Evolutionary conservation across 2,329 filamentous ascomycete genomes (phyloP).

Genomic region (Apiospora sp.): DNA sequence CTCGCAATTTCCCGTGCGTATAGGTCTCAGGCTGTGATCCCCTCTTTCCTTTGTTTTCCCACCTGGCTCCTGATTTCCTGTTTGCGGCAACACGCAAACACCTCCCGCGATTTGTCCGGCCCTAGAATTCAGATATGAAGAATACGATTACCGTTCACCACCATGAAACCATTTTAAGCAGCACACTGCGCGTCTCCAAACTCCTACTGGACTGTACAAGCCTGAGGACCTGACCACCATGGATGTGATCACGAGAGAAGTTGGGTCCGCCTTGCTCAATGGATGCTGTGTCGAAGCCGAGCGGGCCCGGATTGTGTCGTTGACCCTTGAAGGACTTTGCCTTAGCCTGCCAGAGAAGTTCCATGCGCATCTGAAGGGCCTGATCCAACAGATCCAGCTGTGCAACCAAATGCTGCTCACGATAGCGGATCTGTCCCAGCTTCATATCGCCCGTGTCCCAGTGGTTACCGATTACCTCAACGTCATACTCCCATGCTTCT

Average conservation of each 20-base stretch:
- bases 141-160: conserved; percentile 26
- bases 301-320: conserved; percentile 56
- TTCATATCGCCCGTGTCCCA: conserved; percentile 58
- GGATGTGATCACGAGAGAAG: conserved; percentile 18
- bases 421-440: conserved; percentile 61
- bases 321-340: conserved; percentile 58
- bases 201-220: conserved; percentile 24
- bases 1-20: conserved; percentile 4
- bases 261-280: conserved; percentile 50
- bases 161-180: conserved; percentile 33
- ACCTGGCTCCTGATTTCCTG: background rate
- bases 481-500: conserved; percentile 63
- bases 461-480: conserved; percentile 63
- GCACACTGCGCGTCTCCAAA: background rate
- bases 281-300: conserved; percentile 65
- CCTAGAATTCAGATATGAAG: conserved; percentile 23
- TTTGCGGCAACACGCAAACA: conserved; percentile 19
- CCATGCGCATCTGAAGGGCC: conserved; percentile 55
- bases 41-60: conserved; percentile 21
- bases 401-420: conserved; percentile 58
- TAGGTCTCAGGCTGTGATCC: conserved; percentile 20
- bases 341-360: conserved; percentile 52
- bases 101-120: background rate
- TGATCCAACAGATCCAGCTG: conserved; percentile 56
- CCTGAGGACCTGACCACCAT: conserved; percentile 33